phyloP scores from a whole-genome alignment of 805 yeast genomes.

The Candida pini region DNA sequence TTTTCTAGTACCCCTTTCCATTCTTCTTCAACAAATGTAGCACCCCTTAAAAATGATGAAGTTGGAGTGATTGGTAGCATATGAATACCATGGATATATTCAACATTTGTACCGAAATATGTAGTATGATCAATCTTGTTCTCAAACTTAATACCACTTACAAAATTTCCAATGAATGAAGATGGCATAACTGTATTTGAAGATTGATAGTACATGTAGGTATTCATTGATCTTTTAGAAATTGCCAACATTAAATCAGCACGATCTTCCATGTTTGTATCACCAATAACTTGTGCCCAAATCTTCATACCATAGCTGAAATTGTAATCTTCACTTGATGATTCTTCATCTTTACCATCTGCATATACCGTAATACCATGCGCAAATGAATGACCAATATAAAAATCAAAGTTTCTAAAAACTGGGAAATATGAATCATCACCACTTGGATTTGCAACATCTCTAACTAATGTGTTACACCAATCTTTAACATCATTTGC shows the following conservation, averaged over 20 bases:
- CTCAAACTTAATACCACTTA: slow-evolving; percentile 59
- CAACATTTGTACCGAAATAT: slow-evolving; percentile 49
- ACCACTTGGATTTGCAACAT: slow-evolving; percentile 54
- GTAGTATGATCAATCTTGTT: slow-evolving; percentile 65
- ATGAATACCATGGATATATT: slow-evolving; percentile 70
- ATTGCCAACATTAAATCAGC: slow-evolving; percentile 55
- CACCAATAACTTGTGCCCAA: slow-evolving; percentile 56
- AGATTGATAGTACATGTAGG: slow-evolving; percentile 43
- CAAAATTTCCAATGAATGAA: slow-evolving; percentile 45
- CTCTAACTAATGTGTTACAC: slow-evolving; percentile 56
- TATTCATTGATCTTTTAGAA: slow-evolving; percentile 43
- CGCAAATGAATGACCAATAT: slow-evolving; percentile 65
- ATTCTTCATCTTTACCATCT: slow-evolving; percentile 64
- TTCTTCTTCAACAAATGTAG: slow-evolving; percentile 56
- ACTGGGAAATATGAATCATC: slow-evolving; percentile 52
- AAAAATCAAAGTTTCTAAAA: slow-evolving; percentile 60
- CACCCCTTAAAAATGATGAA: slow-evolving; percentile 54
- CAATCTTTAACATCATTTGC: slow-evolving; percentile 41
- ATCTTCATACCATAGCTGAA: slow-evolving; percentile 60
- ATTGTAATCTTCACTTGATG: slow-evolving; percentile 61
- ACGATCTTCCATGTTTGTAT: slow-evolving; percentile 44
- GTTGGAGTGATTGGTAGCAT: slow-evolving; percentile 66
- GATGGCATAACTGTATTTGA: slow-evolving; percentile 45
- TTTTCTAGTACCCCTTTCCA: slow-evolving; percentile 51
- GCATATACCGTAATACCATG: slow-evolving; percentile 50